These are phyloP conservation scores for Thermoascus crustaceus DNA, from an alignment of 2,329 filamentous ascomycete species.

Conservation along the genomic window DNA sequence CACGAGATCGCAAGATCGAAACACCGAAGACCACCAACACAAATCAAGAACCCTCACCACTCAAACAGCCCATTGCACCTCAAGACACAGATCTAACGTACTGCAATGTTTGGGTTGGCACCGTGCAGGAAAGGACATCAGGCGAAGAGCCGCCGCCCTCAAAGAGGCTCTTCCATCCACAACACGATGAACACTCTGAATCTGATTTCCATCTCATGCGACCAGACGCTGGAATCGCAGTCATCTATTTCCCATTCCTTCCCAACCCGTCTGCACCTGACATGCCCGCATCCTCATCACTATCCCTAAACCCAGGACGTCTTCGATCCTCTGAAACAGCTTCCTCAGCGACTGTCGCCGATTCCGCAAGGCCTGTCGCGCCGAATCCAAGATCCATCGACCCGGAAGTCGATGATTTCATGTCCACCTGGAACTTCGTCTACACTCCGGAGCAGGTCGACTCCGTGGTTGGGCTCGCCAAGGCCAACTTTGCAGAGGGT, in stretches of 20 bases:
- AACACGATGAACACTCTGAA: constrained; percentile 50
- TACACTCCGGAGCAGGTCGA: constrained; percentile 90
- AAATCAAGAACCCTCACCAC: constrained; percentile 35
- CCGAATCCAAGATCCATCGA: constrained; percentile 62
- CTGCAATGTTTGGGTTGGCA: constrained; percentile 93
- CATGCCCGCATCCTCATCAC: constrained; percentile 15
- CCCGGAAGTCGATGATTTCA: constrained; percentile 72
- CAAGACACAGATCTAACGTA: constrained; percentile 59
- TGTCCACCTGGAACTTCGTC: constrained; percentile 97
- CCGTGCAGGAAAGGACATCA: constrained; percentile 61
- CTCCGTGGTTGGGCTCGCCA: constrained; percentile 69
- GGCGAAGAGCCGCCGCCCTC: constrained; percentile 46
- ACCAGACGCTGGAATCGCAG: constrained; percentile 73
- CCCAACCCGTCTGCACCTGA: constrained; percentile 54
- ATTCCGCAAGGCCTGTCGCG: constrained; percentile 15
- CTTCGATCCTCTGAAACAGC: constrained; percentile 16
- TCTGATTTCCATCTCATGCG: constrained; percentile 63
- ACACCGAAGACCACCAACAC: constrained; percentile 20
- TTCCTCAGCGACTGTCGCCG: constrained; percentile 10
- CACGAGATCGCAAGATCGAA: constrained; percentile 3
- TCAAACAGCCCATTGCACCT: constrained; percentile 35
- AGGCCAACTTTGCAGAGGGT: constrained; percentile 80
- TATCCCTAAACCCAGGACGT: constrained; percentile 16
- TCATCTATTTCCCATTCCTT: constrained; percentile 85
- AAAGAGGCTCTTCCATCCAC: constrained; percentile 39